Evolutionary conservation across 106 monocot genomes (phyloP).

Genomic region (Dendrobium officinale): DNA sequence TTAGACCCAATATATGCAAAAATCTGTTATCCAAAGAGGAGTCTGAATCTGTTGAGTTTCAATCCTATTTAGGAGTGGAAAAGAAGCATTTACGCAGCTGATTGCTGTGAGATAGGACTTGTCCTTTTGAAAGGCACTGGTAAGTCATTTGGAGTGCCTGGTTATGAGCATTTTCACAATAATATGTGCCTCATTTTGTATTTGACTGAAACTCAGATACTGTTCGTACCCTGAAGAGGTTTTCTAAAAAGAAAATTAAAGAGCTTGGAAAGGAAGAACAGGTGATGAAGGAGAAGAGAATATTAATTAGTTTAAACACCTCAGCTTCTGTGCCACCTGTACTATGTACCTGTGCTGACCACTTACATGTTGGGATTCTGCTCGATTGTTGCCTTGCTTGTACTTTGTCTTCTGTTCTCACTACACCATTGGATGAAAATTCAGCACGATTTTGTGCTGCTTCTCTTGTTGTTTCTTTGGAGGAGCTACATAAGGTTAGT

Average conservation of each 20-base stretch:
- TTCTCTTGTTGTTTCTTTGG: slow-evolving; percentile 64
- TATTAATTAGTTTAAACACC: slow-evolving; percentile 51
- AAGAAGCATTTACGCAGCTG: slow-evolving; percentile 63
- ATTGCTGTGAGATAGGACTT: slow-evolving; percentile 24
- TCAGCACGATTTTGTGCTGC: slow-evolving; percentile 74
- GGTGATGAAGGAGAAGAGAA: slow-evolving; percentile 67
- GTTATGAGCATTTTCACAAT: background rate
- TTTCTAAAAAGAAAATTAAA: slow-evolving; percentile 66
- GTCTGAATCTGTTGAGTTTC: background rate
- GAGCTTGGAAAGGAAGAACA: slow-evolving; percentile 74
- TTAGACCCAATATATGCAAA: background rate
- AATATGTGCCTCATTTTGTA: background rate
- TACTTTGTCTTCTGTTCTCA: slow-evolving; percentile 64
- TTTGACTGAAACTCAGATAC: slow-evolving; percentile 38
- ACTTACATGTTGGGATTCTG: slow-evolving; percentile 73
- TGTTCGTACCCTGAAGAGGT: slow-evolving; percentile 66
- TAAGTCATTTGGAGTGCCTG: slow-evolving; percentile 16
- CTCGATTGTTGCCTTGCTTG: slow-evolving; percentile 57
- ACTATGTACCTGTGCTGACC: slow-evolving; percentile 64
- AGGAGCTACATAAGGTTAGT: slow-evolving; percentile 72
- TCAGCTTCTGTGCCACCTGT: slow-evolving; percentile 57
- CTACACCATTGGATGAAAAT: slow-evolving; percentile 59
- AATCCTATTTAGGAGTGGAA: slow-evolving; percentile 64
- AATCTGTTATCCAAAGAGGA: background rate
- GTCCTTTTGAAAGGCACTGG: no score